Evolutionary conservation across 805 yeast species (phyloP).

Genomic region (Cyberlindnera mississippiensis): DNA sequence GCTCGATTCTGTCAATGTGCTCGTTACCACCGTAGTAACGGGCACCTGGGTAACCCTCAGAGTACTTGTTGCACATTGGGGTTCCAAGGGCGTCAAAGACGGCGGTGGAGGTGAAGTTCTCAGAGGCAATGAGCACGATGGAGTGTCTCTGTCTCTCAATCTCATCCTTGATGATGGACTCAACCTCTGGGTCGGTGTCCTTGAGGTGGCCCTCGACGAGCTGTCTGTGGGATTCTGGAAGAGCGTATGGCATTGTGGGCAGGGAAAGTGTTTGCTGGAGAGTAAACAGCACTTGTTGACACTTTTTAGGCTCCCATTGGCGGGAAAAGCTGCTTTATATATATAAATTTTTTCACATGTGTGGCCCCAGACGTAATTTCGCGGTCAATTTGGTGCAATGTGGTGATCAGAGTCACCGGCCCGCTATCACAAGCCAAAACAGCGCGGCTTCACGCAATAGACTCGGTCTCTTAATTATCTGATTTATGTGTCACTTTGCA

Average conservation of each 20-base stretch:
- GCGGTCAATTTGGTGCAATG: neutral
- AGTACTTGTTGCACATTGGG: conserved; percentile 95
- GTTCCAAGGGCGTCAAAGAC: conserved; percentile 94
- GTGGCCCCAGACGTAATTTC: neutral
- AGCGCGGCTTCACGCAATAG: too few species aligned
- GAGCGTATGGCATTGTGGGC: conserved; percentile 49
- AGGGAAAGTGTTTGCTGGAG: neutral
- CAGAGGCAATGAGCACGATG: conserved; percentile 89
- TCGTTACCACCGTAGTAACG: conserved; percentile 98
- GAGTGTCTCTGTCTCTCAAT: conserved; percentile 86
- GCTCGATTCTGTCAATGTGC: conserved; percentile 87
- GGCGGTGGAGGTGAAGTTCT: conserved; percentile 91
- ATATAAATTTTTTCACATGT: conserved; percentile 3
- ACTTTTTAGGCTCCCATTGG: too few species aligned
- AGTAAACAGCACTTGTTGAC: too few species aligned
- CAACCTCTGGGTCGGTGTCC: conserved; percentile 83
- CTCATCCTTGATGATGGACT: conserved; percentile 70
- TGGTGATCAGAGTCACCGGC: conserved; percentile 3
- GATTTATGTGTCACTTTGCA: neutral
- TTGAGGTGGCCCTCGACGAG: conserved; percentile 54
- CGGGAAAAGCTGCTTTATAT: neutral
- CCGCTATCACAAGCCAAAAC: neutral
- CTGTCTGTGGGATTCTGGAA: conserved; percentile 60
- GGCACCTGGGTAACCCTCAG: conserved; percentile 98
- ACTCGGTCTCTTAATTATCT: neutral